Base-by-base conservation (phyloP, 352 stramenopile species). In the Pythium brassicae region DNA sequence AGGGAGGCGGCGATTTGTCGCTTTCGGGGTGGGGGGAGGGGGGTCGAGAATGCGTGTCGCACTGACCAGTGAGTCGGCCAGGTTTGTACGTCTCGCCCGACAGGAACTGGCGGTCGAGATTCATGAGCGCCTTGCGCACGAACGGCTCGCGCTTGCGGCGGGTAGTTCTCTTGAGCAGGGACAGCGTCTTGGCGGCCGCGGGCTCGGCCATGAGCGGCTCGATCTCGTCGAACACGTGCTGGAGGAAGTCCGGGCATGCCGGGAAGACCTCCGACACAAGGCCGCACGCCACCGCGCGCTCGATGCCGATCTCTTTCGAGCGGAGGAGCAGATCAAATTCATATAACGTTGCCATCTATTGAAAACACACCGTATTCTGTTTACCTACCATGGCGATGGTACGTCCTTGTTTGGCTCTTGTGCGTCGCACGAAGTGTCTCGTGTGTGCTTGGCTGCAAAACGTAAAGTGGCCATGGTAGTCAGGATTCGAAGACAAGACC, bases 301-400 rank as follows among this genome's bases (percentile, higher is more conserved):
- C 37, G 10, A 61, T 68, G 20, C 69, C 71, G 55, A 87, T 83
- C n/a, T 71, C 61, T 50, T 84, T 85, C 53, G 76, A 88, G 23
- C 75, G 74, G 56, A 93, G 72, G 35, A 93, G 71, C 52, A 91
- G 54, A 42, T 90, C 83, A n/a, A n/a, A n/a, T n/a, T n/a, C n/a
- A n/a, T n/a, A n/a, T n/a, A n/a, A n/a, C n/a, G n/a, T n/a, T n/a
- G n/a, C n/a, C n/a, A n/a, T n/a, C n/a, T n/a, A n/a, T n/a, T n/a
- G n/a, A n/a, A n/a, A n/a, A n/a, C n/a, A n/a, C n/a, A n/a, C n/a
- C n/a, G n/a, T n/a, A n/a, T n/a, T n/a, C n/a, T n/a, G n/a, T n/a
- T n/a, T n/a, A n/a, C n/a, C n/a, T n/a, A n/a, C n/a, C n/a, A n/a
- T n/a, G n/a, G n/a, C n/a, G n/a, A n/a, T n/a, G n/a, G n/a, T n/a